phyloP scores from a whole-genome alignment of 2,329 filamentous ascomycete species.

The Neopestalotiopsis clavispora region DNA sequence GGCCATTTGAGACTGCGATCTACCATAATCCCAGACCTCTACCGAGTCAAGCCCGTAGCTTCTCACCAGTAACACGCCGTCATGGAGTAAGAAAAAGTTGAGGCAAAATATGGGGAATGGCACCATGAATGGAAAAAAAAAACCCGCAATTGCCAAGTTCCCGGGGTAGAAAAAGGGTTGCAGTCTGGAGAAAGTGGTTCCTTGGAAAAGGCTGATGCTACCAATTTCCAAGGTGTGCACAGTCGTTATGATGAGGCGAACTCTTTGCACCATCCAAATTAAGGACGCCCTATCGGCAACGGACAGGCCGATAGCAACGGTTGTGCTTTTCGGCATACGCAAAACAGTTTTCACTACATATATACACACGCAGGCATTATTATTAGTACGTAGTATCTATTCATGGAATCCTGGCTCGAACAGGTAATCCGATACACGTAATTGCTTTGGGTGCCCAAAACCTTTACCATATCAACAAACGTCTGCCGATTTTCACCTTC shows the following conservation, averaged over 20 bases:
- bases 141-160: background rate
- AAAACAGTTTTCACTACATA: background rate
- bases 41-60: background rate
- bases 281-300: background rate
- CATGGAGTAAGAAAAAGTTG: background rate
- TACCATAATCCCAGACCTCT: background rate
- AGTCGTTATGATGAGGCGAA: background rate
- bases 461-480: background rate
- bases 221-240: background rate
- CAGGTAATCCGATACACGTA: no score
- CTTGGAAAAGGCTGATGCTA: no score
- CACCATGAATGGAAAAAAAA: background rate
- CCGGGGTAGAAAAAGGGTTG: background rate
- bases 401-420: no score
- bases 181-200: background rate
- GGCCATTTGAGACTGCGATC: background rate
- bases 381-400: no score
- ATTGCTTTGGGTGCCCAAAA: background rate
- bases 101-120: background rate
- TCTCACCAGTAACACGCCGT: background rate
- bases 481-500: background rate
- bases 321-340: background rate
- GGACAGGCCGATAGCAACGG: background rate
- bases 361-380: no score
- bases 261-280: background rate